Percentiles rank a stretch among this genome's conserved stretches.
These are phyloP conservation scores for Epichloe gansuensis DNA, from an alignment of 2,329 filamentous ascomycete genomes.

Conservation along the genomic window DNA sequence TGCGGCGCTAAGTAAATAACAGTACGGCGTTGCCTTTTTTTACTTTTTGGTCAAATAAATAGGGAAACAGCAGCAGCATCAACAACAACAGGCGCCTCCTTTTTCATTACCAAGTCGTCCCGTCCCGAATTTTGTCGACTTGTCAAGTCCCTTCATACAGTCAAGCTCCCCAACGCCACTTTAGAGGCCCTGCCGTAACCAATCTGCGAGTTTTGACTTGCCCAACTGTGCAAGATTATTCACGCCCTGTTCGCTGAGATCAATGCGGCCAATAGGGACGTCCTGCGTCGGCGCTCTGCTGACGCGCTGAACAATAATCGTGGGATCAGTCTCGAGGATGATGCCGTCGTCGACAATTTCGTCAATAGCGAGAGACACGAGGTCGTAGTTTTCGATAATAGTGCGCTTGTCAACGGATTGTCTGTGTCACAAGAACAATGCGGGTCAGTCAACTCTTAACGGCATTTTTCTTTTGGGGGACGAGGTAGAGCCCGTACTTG, in stretches of 20 bases:
- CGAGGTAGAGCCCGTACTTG: slow-evolving; percentile 47
- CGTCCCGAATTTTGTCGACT: neutral
- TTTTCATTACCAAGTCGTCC: neutral
- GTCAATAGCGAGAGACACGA: slow-evolving; percentile 85
- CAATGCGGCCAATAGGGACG: slow-evolving; percentile 83
- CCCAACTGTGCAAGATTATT: slow-evolving; percentile 90
- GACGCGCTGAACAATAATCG: slow-evolving; percentile 82
- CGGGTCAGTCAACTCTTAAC: slow-evolving; percentile 4
- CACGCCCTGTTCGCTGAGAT: slow-evolving; percentile 89
- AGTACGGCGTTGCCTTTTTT: neutral
- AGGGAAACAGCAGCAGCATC: neutral
- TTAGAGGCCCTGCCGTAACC: slow-evolving; percentile 73
- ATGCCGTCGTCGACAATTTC: slow-evolving; percentile 94
- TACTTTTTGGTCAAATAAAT: neutral
- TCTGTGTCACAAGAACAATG: slow-evolving; percentile 30
- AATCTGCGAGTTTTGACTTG: slow-evolving; percentile 80
- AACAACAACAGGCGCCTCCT: neutral
- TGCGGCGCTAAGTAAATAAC: slow-evolving; percentile 12
- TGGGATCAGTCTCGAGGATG: slow-evolving; percentile 92
- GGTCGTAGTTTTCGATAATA: slow-evolving; percentile 96
- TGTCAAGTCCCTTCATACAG: neutral
- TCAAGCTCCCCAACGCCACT: neutral
- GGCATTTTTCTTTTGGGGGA: neutral
- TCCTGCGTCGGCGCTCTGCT: slow-evolving; percentile 86
- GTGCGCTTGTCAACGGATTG: slow-evolving; percentile 96